phyloP scores from a whole-genome alignment of 2,329 filamentous ascomycete species.

The Alternaria tenuissima region DNA sequence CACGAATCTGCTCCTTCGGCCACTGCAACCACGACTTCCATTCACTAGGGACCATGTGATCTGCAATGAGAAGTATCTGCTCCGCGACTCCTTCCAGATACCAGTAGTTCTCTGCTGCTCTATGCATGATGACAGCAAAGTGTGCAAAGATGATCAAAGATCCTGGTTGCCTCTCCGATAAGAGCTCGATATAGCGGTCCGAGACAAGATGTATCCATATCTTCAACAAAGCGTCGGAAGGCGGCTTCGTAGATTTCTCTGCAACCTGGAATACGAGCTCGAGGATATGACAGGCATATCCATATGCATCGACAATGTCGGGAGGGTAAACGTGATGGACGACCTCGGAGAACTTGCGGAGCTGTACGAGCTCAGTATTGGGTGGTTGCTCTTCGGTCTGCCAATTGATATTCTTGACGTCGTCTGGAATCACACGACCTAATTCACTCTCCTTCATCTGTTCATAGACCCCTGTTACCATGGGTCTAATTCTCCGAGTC shows the following conservation, averaged over 20 bases:
- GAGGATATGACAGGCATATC: constrained; percentile 31
- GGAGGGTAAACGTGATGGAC: constrained; percentile 37
- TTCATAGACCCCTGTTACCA: constrained; percentile 31
- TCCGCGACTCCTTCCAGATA: constrained; percentile 36
- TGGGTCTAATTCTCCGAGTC: constrained; percentile 35
- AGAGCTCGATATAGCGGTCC: constrained; percentile 37
- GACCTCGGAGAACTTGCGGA: constrained; percentile 36
- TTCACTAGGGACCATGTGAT: constrained; percentile 34
- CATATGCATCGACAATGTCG: constrained; percentile 41
- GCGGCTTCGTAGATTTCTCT: constrained; percentile 20
- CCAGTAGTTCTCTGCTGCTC: constrained; percentile 34
- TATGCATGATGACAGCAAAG: constrained; percentile 44
- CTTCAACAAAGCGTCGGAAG: constrained; percentile 37
- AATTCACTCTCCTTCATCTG: constrained; percentile 25
- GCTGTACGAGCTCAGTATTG: constrained; percentile 31
- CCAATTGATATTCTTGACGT: constrained; percentile 31
- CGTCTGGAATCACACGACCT: constrained; percentile 29
- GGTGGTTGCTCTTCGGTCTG: constrained; percentile 21
- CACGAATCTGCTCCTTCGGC: constrained; percentile 36
- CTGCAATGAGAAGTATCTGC: constrained; percentile 36
- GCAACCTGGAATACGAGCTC: constrained; percentile 31
- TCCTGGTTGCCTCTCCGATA: constrained; percentile 41
- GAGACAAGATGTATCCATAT: constrained; percentile 38
- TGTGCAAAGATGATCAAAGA: constrained; percentile 49
- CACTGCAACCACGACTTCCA: constrained; percentile 41